Evolutionary conservation across 208 protist species (phyloP), one percentile per base, ranked within the genome.

Genomic region (Strigomonas culicis): DNA sequence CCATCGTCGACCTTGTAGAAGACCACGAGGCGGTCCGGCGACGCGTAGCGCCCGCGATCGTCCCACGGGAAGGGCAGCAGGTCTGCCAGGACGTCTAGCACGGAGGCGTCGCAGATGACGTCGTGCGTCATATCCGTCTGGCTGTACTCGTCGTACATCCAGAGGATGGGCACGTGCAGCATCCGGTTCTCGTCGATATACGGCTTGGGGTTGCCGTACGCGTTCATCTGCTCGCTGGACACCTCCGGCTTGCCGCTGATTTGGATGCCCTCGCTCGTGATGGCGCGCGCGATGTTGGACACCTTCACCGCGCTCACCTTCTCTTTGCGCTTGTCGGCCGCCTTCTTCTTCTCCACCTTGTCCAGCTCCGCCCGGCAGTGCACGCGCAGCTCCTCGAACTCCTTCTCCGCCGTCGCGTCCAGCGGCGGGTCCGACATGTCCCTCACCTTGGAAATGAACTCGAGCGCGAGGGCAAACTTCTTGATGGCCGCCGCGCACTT

Each of bases 81-180:
- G 59, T 95, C 84, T 7, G 80, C 82, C 22, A 95, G 59, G 24
- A 92, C 55, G 47, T 95, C 85, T 39, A 60, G 66, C 11, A 71
- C 72, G 25, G 74, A 84, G 6, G 79, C 67, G 56, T 96, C 90
- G 52, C 84, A 92, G 19, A 75, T 59, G 15, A 97, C 94, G 58
- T 97, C 90, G 47, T 95, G 80, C 73, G 97, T 87, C 58, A 96
- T 96, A 71, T 98, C 95, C 2, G 86, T 93, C 67, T 96, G 89
- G 51, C 82, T 70, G 71, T 94, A 94, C 72, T 97, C 92, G 61
- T 96, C 91, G 74, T 98, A 98, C 68, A 98, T 81, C 65, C 97
- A 96, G 15, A 98, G 80, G n/a, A 97, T 75, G 21, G 93, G 90
- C 19, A 96, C 95, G 60, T 95, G 90, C 50, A 94, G 72, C 36